A percentile compares a stretch with the other conserved stretches of the same genome.
Evolutionary conservation across 345 rosid species (phyloP).

Genomic region (Ceriops zippeliana): DNA sequence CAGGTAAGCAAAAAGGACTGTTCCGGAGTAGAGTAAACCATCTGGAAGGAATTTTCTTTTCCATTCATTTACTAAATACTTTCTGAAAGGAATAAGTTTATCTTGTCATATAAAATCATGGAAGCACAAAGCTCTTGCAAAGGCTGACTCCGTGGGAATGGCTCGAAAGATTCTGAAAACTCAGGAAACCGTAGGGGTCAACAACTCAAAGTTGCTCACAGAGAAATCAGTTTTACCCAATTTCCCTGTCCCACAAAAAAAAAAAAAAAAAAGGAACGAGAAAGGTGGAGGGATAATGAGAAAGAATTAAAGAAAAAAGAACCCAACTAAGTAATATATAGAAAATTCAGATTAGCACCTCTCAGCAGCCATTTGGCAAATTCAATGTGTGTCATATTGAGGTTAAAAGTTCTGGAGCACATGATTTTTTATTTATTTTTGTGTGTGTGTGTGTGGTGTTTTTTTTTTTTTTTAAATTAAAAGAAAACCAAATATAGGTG

Average conservation of each 20-base stretch:
- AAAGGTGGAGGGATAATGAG: too few relatives aligned
- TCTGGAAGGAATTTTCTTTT: slow-evolving; percentile 23
- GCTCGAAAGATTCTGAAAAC: slow-evolving; percentile 29
- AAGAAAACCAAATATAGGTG: too few relatives aligned
- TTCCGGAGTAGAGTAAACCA: slow-evolving; percentile 16
- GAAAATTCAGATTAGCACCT: too few relatives aligned
- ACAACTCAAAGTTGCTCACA: not conserved
- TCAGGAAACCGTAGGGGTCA: not conserved
- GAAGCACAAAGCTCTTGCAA: slow-evolving; percentile 15
- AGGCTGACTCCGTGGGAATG: slow-evolving; percentile 27
- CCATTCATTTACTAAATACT: not conserved
- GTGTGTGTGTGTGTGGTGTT: too few relatives aligned
- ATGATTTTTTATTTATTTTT: too few relatives aligned
- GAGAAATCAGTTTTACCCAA: not conserved
- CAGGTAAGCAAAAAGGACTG: not conserved
- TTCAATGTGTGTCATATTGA: too few relatives aligned
- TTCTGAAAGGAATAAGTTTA: not conserved
- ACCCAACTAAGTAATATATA: too few relatives aligned
- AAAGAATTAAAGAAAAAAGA: too few relatives aligned
- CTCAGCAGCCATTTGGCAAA: too few relatives aligned
- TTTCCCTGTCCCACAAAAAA: not conserved
- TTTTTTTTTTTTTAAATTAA: too few relatives aligned
- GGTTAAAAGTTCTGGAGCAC: too few relatives aligned
- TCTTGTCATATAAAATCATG: not conserved
- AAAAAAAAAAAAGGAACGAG: too few relatives aligned